Base-by-base conservation (phyloP, 306 rosid species). In the Inga leiocalycina region DNA sequence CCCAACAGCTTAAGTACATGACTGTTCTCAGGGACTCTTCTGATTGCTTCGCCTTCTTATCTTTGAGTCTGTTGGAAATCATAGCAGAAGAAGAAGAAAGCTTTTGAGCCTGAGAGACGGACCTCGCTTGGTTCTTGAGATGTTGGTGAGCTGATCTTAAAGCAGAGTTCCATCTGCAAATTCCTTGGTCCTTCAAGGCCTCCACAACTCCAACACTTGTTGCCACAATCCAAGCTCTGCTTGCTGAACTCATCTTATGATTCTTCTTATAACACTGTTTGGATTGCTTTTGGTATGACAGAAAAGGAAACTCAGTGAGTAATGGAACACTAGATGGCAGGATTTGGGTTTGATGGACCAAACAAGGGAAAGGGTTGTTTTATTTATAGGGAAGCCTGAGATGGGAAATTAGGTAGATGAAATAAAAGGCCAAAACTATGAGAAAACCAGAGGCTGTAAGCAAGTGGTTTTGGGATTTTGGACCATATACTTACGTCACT, bases 1-100 rank as follows among this genome's bases (percentile, higher is more conserved):
- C 85, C 87, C 87, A 85, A 24, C 91, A 92, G 75, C 91, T 92
- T 70, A 90, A 76, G 79, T 92, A 92, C 94, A 90, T 89, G 64
- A 91, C 92, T 0, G 78, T 88, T 34, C 90, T 87, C 0, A 89
- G 70, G 16, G 92, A 90, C 70, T 90, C 97, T 34, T 90, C 94
- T 22, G 94, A 89, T 10, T 83, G 81, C 78, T 87, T 90, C 10
- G 74, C 45, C 51, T 88, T 82, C 32, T 57, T 13, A 16, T 57
- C 64, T 57, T 57, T 57, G 8, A 57, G 64, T n/a, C 64, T 57
- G 64, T 8, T 20, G 64, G 64, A 57, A n/a, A 57, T 5, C 64
- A 57, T 2, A 57, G 64, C 64, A 66, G 87, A 87, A 32, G 91
- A 65, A 7, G 91, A 65, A 7, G 74, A 73, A 75, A 83, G 77